Conservation (phyloP, 2,329 filamentous ascomycete genomes). For the Sarocladium brachiariae region DNA sequence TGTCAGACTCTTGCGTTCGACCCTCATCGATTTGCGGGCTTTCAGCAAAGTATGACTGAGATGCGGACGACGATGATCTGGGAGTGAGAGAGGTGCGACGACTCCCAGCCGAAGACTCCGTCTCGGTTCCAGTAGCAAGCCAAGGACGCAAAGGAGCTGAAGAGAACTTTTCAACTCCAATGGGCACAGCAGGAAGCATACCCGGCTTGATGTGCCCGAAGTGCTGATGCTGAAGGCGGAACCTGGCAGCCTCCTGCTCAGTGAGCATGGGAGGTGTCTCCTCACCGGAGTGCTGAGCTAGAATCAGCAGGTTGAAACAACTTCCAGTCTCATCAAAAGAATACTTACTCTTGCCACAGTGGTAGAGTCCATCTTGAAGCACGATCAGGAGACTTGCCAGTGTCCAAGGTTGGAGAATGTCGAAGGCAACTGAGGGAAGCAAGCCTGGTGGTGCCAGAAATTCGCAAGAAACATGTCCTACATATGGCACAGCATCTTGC, state of each 20-base stretch:
- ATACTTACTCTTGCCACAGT: background rate
- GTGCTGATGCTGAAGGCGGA: background rate
- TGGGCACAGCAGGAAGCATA: background rate
- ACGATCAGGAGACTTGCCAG: background rate
- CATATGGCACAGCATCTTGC: constrained; percentile 4
- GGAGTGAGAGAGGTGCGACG: background rate
- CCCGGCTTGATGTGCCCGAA: background rate
- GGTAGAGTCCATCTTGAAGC: background rate
- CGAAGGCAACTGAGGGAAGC: background rate
- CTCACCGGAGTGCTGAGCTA: background rate
- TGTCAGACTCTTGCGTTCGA: background rate
- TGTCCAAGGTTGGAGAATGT: background rate
- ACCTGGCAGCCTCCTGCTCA: background rate
- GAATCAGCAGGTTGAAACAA: background rate
- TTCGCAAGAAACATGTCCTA: background rate
- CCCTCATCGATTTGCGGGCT: background rate
- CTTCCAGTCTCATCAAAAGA: background rate
- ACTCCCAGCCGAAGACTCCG: background rate
- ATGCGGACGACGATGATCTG: background rate
- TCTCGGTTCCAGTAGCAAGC: background rate
- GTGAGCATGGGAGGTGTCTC: background rate
- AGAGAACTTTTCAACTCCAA: background rate
- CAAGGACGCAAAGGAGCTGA: background rate
- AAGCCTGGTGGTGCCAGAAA: background rate
- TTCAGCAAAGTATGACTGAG: background rate